Percentiles rank a stretch among this genome's conserved stretches.
Conservation (phyloP, 805 yeast species). For the Saccharomyces eubayanus region DNA sequence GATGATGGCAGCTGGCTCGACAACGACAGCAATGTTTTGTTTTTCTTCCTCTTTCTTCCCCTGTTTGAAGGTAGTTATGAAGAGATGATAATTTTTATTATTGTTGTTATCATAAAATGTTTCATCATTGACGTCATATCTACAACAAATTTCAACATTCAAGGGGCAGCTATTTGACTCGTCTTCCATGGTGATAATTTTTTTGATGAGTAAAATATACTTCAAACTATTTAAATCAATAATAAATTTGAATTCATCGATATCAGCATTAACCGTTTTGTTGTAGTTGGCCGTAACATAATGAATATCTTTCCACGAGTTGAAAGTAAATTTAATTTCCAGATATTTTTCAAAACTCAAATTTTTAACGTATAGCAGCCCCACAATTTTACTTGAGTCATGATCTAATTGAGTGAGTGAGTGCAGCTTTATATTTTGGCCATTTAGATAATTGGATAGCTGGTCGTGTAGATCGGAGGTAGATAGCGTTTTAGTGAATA, state of each 20-base stretch:
- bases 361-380: constrained; percentile 26
- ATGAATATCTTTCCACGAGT: constrained; percentile 29
- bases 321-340: constrained; percentile 29
- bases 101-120: constrained; percentile 31
- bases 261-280: constrained; percentile 18
- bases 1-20: background rate
- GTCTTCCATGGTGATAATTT: constrained; percentile 11
- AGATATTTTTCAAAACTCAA: constrained; percentile 29
- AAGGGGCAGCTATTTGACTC: constrained; percentile 12
- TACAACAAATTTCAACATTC: constrained; percentile 26
- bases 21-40: background rate
- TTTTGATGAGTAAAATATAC: constrained; percentile 20
- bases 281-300: constrained; percentile 23
- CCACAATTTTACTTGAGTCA: constrained; percentile 15
- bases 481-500: background rate
- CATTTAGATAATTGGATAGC: constrained; percentile 14
- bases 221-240: constrained; percentile 25
- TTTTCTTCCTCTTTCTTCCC: background rate
- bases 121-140: constrained; percentile 29
- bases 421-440: constrained; percentile 21
- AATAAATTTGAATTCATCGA: constrained; percentile 27
- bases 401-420: constrained; percentile 10
- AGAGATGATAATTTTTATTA: constrained; percentile 25
- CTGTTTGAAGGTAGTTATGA: background rate
- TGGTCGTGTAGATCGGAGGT: constrained; percentile 9